phyloP scores from a whole-genome alignment of 768 basidiomycete species.

The Trametes elegans region DNA sequence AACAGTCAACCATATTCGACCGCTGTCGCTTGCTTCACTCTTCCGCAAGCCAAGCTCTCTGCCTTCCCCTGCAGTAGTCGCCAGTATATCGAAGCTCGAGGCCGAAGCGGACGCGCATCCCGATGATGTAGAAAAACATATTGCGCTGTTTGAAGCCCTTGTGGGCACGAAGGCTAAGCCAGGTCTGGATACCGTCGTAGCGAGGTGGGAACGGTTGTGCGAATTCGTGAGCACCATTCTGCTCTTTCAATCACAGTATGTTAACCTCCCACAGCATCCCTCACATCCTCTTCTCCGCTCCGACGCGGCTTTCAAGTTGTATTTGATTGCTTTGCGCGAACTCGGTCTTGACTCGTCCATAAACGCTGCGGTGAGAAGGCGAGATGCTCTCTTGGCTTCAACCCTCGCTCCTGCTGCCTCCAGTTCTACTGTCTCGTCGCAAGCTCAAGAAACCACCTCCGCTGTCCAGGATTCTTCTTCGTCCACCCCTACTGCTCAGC shows the following conservation, averaged over 20 bases:
- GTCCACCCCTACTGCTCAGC: slow-evolving; percentile 18
- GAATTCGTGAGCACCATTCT: slow-evolving; percentile 55
- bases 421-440: background rate
- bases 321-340: slow-evolving; percentile 64
- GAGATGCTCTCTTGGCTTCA: slow-evolving; percentile 58
- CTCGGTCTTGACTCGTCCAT: slow-evolving; percentile 56
- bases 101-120: slow-evolving; percentile 75
- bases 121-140: slow-evolving; percentile 64
- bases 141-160: slow-evolving; percentile 67
- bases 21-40: slow-evolving; percentile 31
- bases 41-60: slow-evolving; percentile 40
- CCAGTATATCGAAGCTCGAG: slow-evolving; percentile 70
- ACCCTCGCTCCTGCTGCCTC: slow-evolving; percentile 20
- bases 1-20: slow-evolving; percentile 9
- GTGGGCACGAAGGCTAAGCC: slow-evolving; percentile 60
- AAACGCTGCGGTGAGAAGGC: slow-evolving; percentile 60
- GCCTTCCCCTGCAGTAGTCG: slow-evolving; percentile 65
- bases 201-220: slow-evolving; percentile 79
- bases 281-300: slow-evolving; percentile 68
- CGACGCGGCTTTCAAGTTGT: slow-evolving; percentile 72
- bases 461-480: slow-evolving; percentile 19
- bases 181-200: slow-evolving; percentile 70
- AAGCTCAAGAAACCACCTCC: slow-evolving; percentile 4
- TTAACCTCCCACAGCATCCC: slow-evolving; percentile 48
- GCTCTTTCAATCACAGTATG: slow-evolving; percentile 4